phyloP scores from a whole-genome alignment of 2,329 filamentous ascomycete genomes.

The Venturia asperata region DNA sequence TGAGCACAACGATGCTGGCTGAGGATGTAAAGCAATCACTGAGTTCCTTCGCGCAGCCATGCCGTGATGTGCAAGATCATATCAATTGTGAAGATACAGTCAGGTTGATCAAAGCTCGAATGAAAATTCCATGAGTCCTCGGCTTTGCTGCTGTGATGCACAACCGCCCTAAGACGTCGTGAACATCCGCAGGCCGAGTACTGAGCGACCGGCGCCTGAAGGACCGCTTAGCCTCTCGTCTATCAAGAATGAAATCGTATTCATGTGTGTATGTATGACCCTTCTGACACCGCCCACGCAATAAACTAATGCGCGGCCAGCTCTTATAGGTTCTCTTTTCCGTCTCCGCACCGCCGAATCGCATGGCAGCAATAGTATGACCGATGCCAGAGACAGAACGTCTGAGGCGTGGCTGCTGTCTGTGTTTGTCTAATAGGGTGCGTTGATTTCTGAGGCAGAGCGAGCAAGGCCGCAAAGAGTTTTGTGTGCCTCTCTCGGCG shows the following conservation, averaged over 20 bases:
- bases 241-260: not conserved
- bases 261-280: constrained; percentile 60
- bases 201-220: no score
- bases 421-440: constrained; percentile 87
- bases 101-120: no score
- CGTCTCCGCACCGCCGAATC: constrained; percentile 56
- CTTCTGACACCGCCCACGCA: constrained; percentile 82
- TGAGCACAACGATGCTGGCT: no score
- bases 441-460: constrained; percentile 35
- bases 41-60: no score
- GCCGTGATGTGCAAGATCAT: no score
- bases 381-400: constrained; percentile 39
- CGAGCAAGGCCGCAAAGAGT: not conserved
- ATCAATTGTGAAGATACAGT: no score
- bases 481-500: not conserved
- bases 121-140: no score
- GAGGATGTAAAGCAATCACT: no score
- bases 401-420: constrained; percentile 49
- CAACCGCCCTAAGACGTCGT: no score
- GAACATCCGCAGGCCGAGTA: no score
- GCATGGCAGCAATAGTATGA: constrained; percentile 55
- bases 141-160: no score
- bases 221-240: no score
- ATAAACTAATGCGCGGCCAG: constrained; percentile 61
- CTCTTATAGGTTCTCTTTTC: constrained; percentile 55